Percentiles rank a stretch among this genome's conserved stretches.
Conservation (phyloP, 768 basidiomycete species). For the Piloderma croceum region DNA sequence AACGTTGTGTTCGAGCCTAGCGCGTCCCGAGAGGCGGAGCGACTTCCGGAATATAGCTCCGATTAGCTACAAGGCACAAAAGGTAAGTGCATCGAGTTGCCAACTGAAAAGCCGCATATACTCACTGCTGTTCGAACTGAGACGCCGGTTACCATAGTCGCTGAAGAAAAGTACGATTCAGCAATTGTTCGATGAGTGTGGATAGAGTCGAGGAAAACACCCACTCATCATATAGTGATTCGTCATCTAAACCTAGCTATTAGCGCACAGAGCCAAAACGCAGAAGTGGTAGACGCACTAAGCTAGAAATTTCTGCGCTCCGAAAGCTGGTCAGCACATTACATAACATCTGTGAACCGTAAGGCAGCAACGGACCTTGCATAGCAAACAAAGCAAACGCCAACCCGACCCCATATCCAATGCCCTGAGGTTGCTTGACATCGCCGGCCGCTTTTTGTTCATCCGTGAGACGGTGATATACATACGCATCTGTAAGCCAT, state of each 20-base stretch:
- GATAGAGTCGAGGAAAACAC: constrained; percentile 5
- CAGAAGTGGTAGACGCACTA: constrained; percentile 13
- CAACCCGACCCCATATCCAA: constrained; percentile 60
- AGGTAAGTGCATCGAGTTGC: too few relatives aligned
- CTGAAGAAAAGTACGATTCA: constrained; percentile 15
- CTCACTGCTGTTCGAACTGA: constrained; percentile 44
- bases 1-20: constrained; percentile 52
- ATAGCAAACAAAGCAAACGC: constrained; percentile 53
- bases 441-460: constrained; percentile 31
- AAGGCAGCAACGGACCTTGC: constrained; percentile 40
- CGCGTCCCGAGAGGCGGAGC: constrained; percentile 55
- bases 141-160: constrained; percentile 43
- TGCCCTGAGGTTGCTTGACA: constrained; percentile 36
- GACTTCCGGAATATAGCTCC: constrained; percentile 60
- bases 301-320: constrained; percentile 28
- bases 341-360: constrained; percentile 1
- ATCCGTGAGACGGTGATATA: constrained; percentile 32
- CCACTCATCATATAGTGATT: constrained; percentile 43
- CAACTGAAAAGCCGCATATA: constrained; percentile 4
- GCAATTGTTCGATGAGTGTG: background rate
- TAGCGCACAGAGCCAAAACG: too few relatives aligned
- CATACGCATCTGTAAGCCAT: constrained; percentile 50
- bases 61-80: too few relatives aligned
- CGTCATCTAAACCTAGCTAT: constrained; percentile 1
- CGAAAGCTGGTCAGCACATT: constrained; percentile 2